Base-by-base conservation (phyloP, 352 stramenopile species). In the Pythium aquatile region DNA sequence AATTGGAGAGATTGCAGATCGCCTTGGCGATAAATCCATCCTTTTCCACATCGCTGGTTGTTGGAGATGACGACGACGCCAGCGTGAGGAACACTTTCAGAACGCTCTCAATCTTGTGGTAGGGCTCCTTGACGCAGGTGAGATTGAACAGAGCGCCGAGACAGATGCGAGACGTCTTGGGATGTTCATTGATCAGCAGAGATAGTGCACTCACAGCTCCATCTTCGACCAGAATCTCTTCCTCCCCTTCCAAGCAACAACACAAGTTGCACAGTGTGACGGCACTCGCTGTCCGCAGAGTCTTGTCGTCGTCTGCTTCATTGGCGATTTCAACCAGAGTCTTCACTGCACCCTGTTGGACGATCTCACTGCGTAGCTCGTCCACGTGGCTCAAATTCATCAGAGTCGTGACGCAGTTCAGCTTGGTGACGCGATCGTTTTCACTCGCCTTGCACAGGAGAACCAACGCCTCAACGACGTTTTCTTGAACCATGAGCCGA, bases 221-320 rank as follows among this genome's bases (percentile, higher is more conserved):
- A 56, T 96, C 83, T 28, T 90, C 85, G 1, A 97, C 90, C 14
- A 97, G 57, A 24, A 85, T 58, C 2, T 72, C 87, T 65, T 97
- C 88, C 39, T 88, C 76, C 2, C 87, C 87, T 30, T 88, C 74
- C 10, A 95, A 65, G 28, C 63, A 69, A 40, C 80, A 90, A 55
- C 88, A 97, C 28, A 97, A 67, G 59, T 97, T 97, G 32, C 86
- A 93, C 9, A 97, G 61, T 1, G 90, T 90, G 30, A 97, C 74
- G 1, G 90, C 89, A 57, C 91, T 97, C 1, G 87, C 88, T 0
- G 79, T 90, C 20, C 83, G 74, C 28, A 96, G 70, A 7, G 72
- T 77, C 35, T 75, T 75, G 55, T 94, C 81, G 14, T 90, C 77
- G 26, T 73, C 79, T 10, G 55, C 39, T 26, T 87, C 76, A 47